A percentile compares a stretch with the other conserved stretches of the same genome.
These are phyloP conservation scores for Penicillium rolfsii DNA, from an alignment of 2,329 filamentous ascomycete species.

Conservation along the genomic window DNA sequence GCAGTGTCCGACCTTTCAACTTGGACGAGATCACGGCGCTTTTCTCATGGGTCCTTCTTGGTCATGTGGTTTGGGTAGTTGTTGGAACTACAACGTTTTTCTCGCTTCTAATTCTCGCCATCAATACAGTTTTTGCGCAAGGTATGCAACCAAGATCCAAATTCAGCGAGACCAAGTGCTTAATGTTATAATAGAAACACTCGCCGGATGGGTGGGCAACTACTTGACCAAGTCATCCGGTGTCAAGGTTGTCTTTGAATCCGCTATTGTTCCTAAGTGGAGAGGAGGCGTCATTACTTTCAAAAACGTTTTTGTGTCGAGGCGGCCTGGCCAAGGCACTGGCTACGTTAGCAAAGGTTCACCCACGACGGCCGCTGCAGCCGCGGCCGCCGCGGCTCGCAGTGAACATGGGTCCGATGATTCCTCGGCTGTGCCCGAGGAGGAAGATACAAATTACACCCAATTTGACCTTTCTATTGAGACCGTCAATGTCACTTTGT, in stretches of 20 bases:
- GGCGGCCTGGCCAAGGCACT: constrained; percentile 78
- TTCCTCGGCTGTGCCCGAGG: constrained; percentile 44
- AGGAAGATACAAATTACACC: constrained; percentile 94
- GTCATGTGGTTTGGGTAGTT: constrained; percentile 93
- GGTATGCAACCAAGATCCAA: constrained; percentile 55
- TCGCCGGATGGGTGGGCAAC: constrained; percentile 91
- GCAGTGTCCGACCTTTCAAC: constrained; percentile 92
- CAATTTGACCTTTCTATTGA: constrained; percentile 96
- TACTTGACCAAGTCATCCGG: constrained; percentile 94
- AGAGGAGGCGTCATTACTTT: constrained; percentile 93
- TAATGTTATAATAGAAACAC: constrained; percentile 66
- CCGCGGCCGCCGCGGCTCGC: constrained; percentile 71
- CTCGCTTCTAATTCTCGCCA: constrained; percentile 82
- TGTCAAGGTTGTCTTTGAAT: constrained; percentile 93
- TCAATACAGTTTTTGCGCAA: constrained; percentile 97
- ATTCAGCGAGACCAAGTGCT: constrained; percentile 9
- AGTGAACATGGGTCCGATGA: constrained; percentile 49
- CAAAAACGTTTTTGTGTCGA: constrained; percentile 92
- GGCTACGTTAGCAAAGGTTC: constrained; percentile 92
- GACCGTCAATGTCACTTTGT: constrained; percentile 93
- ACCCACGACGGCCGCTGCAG: constrained; percentile 78
- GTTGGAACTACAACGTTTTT: constrained; percentile 97
- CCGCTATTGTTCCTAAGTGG: constrained; percentile 96
- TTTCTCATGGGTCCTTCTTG: constrained; percentile 90
- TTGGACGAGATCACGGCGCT: constrained; percentile 95